phyloP scores from a whole-genome alignment of 129 eudicot species.

The Tanacetum coccineum region DNA sequence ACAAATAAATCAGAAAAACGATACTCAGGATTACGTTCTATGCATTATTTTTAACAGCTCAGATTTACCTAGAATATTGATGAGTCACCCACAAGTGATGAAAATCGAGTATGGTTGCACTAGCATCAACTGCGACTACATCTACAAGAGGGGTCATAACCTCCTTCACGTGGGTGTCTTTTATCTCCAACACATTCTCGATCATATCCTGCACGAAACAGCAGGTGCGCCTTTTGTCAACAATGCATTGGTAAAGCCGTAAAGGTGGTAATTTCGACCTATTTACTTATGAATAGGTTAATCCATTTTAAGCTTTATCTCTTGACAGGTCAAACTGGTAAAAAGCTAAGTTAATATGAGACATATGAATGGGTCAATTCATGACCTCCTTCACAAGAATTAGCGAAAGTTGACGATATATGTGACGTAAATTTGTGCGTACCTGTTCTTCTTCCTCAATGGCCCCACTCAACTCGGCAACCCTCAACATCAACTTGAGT shows the following conservation, averaged over 20 bases:
- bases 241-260: not conserved
- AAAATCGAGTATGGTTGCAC: slow-evolving; percentile 60
- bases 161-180: slow-evolving; percentile 75
- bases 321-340: not conserved
- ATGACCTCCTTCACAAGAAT: not conserved
- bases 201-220: slow-evolving; percentile 56
- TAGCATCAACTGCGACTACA: slow-evolving; percentile 64
- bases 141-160: slow-evolving; percentile 80
- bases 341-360: not conserved
- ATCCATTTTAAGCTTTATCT: not conserved
- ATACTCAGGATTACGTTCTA: not conserved
- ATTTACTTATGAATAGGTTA: not conserved
- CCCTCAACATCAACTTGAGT: slow-evolving; percentile 65
- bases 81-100: slow-evolving; percentile 71
- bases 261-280: too few relatives aligned
- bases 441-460: slow-evolving; percentile 85
- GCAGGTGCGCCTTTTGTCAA: not conserved
- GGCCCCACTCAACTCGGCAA: slow-evolving; percentile 71
- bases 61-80: slow-evolving; percentile 62
- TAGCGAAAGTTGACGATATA: not conserved
- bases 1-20: not conserved
- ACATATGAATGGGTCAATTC: not conserved
- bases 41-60: not conserved
- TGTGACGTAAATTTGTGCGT: slow-evolving; percentile 2
- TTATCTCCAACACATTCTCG: slow-evolving; percentile 70